Base-by-base conservation (phyloP, 805 yeast species). In the Saturnispora halmiae region DNA sequence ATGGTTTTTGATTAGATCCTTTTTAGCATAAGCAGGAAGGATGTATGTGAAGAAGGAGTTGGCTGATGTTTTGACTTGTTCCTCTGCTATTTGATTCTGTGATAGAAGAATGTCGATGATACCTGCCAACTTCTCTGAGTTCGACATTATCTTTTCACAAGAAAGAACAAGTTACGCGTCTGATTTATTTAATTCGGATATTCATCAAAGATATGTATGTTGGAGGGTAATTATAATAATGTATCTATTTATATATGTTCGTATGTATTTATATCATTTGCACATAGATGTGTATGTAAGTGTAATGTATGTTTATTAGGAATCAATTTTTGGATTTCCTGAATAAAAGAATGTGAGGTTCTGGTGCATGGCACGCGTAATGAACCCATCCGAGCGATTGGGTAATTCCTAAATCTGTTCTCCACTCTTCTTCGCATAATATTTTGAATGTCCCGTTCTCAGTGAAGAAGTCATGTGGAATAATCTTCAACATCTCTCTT, bases 321-420 rank as follows among this genome's bases (percentile, higher is more conserved):
- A 22, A 22, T 18, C 21, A 31, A 11, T 31, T 31, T 38, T 55
- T 57, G 15, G 83, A 75, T 54, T 88, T 72, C 63, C 82, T 82
- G 65, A 92, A 92, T 46, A 92, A 69, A 46, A 92, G 66, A 46
- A 92, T 92, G 58, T 92, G 98, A 20, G 99, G 99, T 62, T 92
- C 99, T 33, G 99, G 99, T 1, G 97, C 83, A 60, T 92, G 98
- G 31, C 95, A 88, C 55, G 92, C 98, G 57, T 90, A 92, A 61
- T 92, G 98, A 41, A 73, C 92, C 98, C 98, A 92, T 1, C 98
- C 98, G 46, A 92, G 67, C 28, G 95, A 83, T 61, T 92, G 99
- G 6, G 97, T 92, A 54, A 92, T 87, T 2, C 99, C 99, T 37
- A 92, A 66, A 1, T 96, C 97, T 10, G 54, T 51, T 60, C 99